These are phyloP conservation scores for Sporothrix curviconia DNA, from an alignment of 2,329 filamentous ascomycete species.

Conservation along the genomic window DNA sequence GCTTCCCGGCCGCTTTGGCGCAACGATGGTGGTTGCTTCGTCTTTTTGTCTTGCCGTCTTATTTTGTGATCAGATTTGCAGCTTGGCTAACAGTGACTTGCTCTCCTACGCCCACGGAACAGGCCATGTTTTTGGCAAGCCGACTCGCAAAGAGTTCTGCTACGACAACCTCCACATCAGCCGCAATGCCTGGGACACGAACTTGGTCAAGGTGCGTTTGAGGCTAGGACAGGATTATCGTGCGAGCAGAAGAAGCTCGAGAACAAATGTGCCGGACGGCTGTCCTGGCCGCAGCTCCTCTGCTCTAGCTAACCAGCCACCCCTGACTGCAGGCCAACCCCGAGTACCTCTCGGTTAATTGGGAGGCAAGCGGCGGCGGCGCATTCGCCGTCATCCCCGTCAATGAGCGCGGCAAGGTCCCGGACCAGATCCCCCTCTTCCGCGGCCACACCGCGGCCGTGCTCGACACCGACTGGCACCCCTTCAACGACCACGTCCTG, in stretches of 20 bases:
- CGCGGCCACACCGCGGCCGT: slow-evolving; percentile 93
- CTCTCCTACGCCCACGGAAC: slow-evolving; percentile 15
- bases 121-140: slow-evolving; percentile 98
- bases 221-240: background rate
- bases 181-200: slow-evolving; percentile 98
- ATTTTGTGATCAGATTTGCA: too few relatives aligned
- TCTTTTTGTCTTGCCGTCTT: slow-evolving; percentile 1
- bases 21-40: background rate
- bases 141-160: slow-evolving; percentile 93
- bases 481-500: slow-evolving; percentile 89
- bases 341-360: slow-evolving; percentile 94
- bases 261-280: too few relatives aligned
- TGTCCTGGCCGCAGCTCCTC: too few relatives aligned
- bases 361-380: slow-evolving; percentile 92
- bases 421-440: slow-evolving; percentile 90
- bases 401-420: slow-evolving; percentile 80
- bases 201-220: slow-evolving; percentile 78
- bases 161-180: slow-evolving; percentile 98
- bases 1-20: background rate
- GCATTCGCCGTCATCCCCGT: slow-evolving; percentile 94
- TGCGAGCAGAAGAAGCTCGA: too few relatives aligned
- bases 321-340: slow-evolving; percentile 67
- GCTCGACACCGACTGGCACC: slow-evolving; percentile 97
- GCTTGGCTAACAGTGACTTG: too few relatives aligned
- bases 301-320: background rate